A percentile compares a stretch with the other conserved stretches of the same genome.
These are phyloP conservation scores for Lachnellula arida DNA, from an alignment of 2,329 filamentous ascomycete species.

Conservation along the genomic window DNA sequence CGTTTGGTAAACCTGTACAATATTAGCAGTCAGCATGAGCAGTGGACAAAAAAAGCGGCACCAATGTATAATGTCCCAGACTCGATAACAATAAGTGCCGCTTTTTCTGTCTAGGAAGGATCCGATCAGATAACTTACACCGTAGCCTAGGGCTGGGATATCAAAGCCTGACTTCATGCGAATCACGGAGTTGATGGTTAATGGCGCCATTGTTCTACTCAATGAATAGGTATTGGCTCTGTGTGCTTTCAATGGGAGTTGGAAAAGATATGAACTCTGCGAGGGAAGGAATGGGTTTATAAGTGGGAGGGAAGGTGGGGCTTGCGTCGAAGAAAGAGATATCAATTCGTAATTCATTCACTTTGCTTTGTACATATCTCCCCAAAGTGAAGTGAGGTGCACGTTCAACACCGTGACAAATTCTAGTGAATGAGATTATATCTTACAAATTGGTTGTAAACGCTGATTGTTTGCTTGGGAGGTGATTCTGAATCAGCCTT, in stretches of 20 bases:
- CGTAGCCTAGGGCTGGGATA: conserved; percentile 56
- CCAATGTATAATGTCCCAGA: too few relatives aligned
- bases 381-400: background rate
- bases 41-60: too few relatives aligned
- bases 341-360: too few relatives aligned
- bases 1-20: conserved; percentile 37
- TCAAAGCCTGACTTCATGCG: conserved; percentile 54
- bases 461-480: background rate
- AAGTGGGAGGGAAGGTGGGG: too few relatives aligned
- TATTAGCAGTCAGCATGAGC: conserved; percentile 3
- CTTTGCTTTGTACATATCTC: too few relatives aligned
- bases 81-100: too few relatives aligned
- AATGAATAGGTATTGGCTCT: background rate
- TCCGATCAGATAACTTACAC: conserved; percentile 36
- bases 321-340: background rate
- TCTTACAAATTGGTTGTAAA: background rate
- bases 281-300: too few relatives aligned
- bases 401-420: background rate
- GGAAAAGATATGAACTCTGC: background rate
- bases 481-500: conserved; percentile 17
- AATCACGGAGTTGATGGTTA: conserved; percentile 43
- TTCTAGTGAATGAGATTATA: background rate
- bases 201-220: conserved; percentile 35
- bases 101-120: too few relatives aligned
- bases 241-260: background rate